phyloP scores from a whole-genome alignment of 2,329 filamentous ascomycete species.

The Botrytis medusae region DNA sequence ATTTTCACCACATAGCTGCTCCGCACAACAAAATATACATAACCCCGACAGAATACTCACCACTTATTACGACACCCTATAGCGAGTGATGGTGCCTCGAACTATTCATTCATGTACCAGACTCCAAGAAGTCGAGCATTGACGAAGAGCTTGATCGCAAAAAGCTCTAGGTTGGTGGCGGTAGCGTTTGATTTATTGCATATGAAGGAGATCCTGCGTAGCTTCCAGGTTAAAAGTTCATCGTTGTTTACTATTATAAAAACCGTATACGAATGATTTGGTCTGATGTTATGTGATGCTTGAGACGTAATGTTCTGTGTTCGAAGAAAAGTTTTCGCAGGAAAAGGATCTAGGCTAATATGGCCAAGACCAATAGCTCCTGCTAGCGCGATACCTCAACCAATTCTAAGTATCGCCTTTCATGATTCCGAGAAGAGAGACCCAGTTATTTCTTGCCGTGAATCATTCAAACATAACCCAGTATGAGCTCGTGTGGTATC shows the following conservation, averaged over 20 bases:
- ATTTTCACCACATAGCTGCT: not conserved
- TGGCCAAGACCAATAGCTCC: not conserved
- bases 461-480: not conserved
- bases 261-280: too few species aligned
- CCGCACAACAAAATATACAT: not conserved
- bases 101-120: not conserved
- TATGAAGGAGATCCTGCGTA: not conserved
- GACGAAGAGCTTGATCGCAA: not conserved
- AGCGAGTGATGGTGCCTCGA: not conserved
- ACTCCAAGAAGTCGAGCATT: not conserved
- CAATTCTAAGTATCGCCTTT: not conserved
- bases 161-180: not conserved
- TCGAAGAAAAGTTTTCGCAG: not conserved
- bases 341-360: too few species aligned
- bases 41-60: not conserved
- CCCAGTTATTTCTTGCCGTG: not conserved
- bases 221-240: not conserved
- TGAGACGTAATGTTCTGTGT: too few species aligned
- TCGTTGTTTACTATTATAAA: not conserved
- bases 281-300: not conserved
- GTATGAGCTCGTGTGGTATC: not conserved
- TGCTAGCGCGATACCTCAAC: not conserved
- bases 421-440: fast-evolving
- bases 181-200: not conserved
- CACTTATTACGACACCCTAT: not conserved